These are phyloP conservation scores for Exophiala alcalophila DNA, from an alignment of 2,329 filamentous ascomycete genomes.

Conservation along the genomic window DNA sequence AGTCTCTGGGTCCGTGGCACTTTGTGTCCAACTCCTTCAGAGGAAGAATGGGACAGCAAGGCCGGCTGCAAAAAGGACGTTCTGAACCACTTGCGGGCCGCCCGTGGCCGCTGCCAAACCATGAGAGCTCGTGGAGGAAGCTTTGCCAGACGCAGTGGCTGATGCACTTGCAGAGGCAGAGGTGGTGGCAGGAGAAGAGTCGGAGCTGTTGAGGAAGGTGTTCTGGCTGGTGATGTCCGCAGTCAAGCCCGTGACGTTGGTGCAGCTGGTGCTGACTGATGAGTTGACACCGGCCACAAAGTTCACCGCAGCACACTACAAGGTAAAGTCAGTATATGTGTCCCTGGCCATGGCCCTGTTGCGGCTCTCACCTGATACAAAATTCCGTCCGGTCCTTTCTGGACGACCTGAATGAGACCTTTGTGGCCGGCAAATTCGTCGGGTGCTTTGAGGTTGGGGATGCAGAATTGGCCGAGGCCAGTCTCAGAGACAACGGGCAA, in stretches of 20 bases:
- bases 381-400: constrained; percentile 21
- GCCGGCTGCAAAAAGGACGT: constrained; percentile 10
- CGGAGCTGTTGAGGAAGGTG: constrained; percentile 17
- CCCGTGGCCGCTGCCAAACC: constrained; percentile 8
- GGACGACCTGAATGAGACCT: constrained; percentile 23
- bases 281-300: constrained; percentile 23
- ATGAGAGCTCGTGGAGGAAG: constrained; percentile 11
- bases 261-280: constrained; percentile 48
- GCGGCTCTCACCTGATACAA: constrained; percentile 24
- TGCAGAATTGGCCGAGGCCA: constrained; percentile 63
- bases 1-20: too few relatives aligned
- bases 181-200: constrained; percentile 4
- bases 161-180: constrained; percentile 7
- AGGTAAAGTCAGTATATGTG: neutral
- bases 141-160: constrained; percentile 5
- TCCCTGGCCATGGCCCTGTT: neutral
- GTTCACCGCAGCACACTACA: constrained; percentile 28
- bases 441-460: constrained; percentile 51
- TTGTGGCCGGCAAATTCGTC: constrained; percentile 29
- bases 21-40: neutral
- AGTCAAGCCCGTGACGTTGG: constrained; percentile 56
- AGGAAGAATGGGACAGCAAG: constrained; percentile 14
- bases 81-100: constrained; percentile 10
- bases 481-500: constrained; percentile 59
- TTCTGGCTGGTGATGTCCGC: constrained; percentile 33